phyloP scores from a whole-genome alignment of 495 filamentous ascomycete species.

The Clavariopsis aquatica region DNA sequence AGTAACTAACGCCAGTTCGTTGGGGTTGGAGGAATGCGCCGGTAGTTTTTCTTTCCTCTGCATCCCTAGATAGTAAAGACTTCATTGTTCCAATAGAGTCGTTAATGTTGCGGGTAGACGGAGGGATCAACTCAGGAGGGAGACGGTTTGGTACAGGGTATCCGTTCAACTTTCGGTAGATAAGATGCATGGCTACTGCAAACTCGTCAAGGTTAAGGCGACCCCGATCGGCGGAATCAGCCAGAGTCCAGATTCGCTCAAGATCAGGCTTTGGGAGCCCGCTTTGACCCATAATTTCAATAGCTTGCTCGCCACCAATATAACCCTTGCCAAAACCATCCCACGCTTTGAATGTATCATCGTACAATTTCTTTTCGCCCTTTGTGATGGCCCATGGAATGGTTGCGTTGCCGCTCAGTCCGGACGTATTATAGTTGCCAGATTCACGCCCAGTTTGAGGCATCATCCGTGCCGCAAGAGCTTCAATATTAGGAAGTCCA shows the following conservation, averaged over 20 bases:
- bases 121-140: constrained; percentile 91
- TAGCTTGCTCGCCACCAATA: constrained; percentile 88
- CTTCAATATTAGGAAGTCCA: constrained; percentile 90
- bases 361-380: constrained; percentile 96
- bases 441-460: constrained; percentile 86
- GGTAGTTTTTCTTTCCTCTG: constrained; percentile 77
- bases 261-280: constrained; percentile 86
- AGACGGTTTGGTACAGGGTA: constrained; percentile 91
- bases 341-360: constrained; percentile 94
- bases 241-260: constrained; percentile 92
- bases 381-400: constrained; percentile 99
- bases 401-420: constrained; percentile 87
- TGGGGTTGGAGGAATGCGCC: constrained; percentile 88
- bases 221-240: constrained; percentile 90
- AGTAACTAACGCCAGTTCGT: constrained; percentile 94
- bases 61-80: constrained; percentile 86
- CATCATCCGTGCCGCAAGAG: constrained; percentile 95
- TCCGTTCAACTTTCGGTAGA: constrained; percentile 93
- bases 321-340: constrained; percentile 93
- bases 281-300: constrained; percentile 97
- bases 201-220: constrained; percentile 97
- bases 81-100: constrained; percentile 92
- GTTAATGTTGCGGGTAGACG: constrained; percentile 90
- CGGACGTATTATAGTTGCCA: constrained; percentile 82
- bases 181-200: constrained; percentile 98